A percentile compares a stretch with the other conserved stretches of the same genome.
Evolutionary conservation across 148 eudicot species (phyloP).

Genomic region (Rhododendron griersonianum): DNA sequence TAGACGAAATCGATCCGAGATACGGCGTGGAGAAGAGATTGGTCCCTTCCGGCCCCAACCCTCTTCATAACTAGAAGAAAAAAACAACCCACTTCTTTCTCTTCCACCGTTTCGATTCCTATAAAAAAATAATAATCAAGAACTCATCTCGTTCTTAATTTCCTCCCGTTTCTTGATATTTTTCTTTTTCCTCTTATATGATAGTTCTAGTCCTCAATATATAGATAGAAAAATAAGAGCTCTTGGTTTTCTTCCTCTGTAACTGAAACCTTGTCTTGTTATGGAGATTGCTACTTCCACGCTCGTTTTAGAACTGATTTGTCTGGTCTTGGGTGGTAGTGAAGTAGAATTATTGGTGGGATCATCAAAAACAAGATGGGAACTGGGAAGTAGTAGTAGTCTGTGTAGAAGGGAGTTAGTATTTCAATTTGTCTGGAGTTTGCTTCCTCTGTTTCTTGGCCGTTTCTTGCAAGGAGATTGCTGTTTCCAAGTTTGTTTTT

Average conservation of each 20-base stretch:
- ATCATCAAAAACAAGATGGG: not conserved
- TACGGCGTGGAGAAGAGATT: constrained; percentile 81
- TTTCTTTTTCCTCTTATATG: not conserved
- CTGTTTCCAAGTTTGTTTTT: not conserved
- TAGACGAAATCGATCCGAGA: constrained; percentile 59
- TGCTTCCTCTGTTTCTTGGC: not conserved
- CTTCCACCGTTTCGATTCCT: too few relatives aligned
- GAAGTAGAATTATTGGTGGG: not conserved
- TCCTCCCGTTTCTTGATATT: not conserved
- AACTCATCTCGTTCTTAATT: not conserved
- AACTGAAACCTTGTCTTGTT: not conserved
- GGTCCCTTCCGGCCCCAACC: constrained; percentile 95
- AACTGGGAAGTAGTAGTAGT: too few relatives aligned
- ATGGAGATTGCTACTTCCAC: constrained; percentile 43
- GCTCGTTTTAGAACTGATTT: constrained; percentile 42
- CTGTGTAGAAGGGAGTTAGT: too few relatives aligned
- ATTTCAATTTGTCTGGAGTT: too few relatives aligned
- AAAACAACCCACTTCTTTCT: not conserved
- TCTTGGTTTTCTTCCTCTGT: not conserved
- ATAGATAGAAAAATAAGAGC: not conserved
- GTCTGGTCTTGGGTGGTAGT: not conserved
- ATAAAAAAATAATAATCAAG: not conserved
- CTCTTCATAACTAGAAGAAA: constrained; percentile 51
- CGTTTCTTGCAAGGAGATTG: not conserved
- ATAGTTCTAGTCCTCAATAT: not conserved